Evolutionary conservation across 2,329 filamentous ascomycete genomes (phyloP), one percentile per base, ranked within the genome.

Genomic region (Colletotrichum sublineola): DNA sequence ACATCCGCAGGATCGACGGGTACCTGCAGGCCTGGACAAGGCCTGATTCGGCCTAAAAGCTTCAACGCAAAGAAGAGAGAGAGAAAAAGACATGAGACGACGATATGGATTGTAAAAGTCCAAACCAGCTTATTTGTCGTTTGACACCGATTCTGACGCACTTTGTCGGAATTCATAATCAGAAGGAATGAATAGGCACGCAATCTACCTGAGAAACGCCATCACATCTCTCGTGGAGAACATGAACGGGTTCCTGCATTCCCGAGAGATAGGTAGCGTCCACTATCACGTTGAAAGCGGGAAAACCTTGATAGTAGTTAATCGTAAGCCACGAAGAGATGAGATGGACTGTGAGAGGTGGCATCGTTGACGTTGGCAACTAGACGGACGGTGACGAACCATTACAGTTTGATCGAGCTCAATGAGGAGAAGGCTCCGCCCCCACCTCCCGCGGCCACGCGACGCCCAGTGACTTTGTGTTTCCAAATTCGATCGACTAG

Each of bases 301-400:
- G 18, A 31, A 38, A 64, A 5, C 7, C 1, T 57, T 6, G 18
- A 31, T 18, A 40, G 7, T 33, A 15, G 33, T 56, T 36, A 42
- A 40, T 50, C 31, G 50, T 31, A 14, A 5, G 4, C 29, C 7
- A 9, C 2, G 15, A 5, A n/a, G 14, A 57, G 40, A 64, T 50
- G 18, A 55, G 40, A 57, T 50, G 66, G 42, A 63, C 33, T 57
- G 42, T 64, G 50, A 48, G 60, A 48, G n/a, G 18, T 36, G 42
- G 50, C 31, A 40, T 50, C 1, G 66, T 29, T 33, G 33, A 14
- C 11, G 38, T 20, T 18, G 11, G 18, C 12, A 6, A 48, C 46
- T 36, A 24, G 33, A 48, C 4, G 33, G 33, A 48, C 4, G 33
- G 20, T 24, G 46, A 60, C 42, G n/a, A 40, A 61, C 33, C 9